Evolutionary conservation across 1,284 basidiomycete species (phyloP), one percentile per base, ranked within the genome.

Genomic region (Sporisorium reilianum): DNA sequence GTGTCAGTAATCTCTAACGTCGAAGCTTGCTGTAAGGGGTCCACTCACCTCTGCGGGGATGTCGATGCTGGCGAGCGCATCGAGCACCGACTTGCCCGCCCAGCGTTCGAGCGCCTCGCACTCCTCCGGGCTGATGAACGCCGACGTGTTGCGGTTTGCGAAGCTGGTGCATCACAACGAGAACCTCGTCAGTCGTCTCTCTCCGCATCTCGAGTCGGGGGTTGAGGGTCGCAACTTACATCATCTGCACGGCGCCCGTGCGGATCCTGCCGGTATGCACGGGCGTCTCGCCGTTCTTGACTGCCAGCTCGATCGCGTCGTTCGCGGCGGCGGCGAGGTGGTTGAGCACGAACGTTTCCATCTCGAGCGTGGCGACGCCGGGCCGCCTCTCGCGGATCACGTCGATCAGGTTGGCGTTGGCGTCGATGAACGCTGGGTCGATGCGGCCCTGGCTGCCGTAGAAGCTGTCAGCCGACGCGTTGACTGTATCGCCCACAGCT

Each of bases 401-500:
- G 41, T 89, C 87, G 55, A 93, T 89, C 58, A 94, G 87, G 72
- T 87, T 86, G 18, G 87, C 86, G 80, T 94, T 94, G 78, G 89
- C 87, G 84, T 94, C 93, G 34, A 89, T 88, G 83, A 94, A 94
- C 0, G 91, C 90, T 0, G 71, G 45, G 2, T 92, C 92, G 71
- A 89, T 89, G 60, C 92, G 87, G 41, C 92, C 92, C 86, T 94
- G 92, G 14, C 91, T 92, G 45, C 91, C 91, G 86, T 94, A 93
- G 85, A 93, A 93, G 82, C 91, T 80, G 34, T 80, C 78, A 0
- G 77, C 73, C 0, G 64, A 70, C 5, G 77, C 80, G 25, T 81
- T 80, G 26, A 72, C 52, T 16, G 64, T 64, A 23, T 77, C 52
- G 0, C 76, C 78, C 84, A 62, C 69, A 0, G 70, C 71, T 30